Conservation (phyloP, 352 stramenopile species). For the Phytophthora pseudosyringae region DNA sequence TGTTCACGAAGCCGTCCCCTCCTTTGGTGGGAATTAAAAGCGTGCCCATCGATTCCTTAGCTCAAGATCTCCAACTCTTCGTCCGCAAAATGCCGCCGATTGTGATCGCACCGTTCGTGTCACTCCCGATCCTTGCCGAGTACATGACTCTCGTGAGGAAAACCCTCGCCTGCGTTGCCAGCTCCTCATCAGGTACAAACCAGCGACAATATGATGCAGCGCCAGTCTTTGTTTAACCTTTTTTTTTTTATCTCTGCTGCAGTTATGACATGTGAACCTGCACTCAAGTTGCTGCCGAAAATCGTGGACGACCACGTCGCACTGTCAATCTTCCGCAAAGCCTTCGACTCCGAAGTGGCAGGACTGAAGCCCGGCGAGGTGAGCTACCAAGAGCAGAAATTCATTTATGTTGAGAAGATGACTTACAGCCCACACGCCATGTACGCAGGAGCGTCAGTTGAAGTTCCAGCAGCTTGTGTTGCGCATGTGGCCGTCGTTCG, state of each 20-base stretch:
- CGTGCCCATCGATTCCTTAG: conserved; percentile 49
- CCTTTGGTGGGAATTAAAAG: conserved; percentile 76
- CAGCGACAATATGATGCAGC: not conserved
- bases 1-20: conserved; percentile 59
- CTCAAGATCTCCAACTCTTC: conserved; percentile 56
- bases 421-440: not conserved
- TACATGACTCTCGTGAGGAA: conserved; percentile 77
- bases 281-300: conserved; percentile 68
- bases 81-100: conserved; percentile 70
- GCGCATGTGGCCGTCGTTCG: conserved; percentile 80
- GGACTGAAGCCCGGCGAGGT: conserved; percentile 55
- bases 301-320: conserved; percentile 79
- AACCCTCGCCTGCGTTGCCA: conserved; percentile 46
- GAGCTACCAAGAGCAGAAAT: not conserved
- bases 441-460: conserved; percentile 51
- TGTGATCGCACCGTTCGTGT: conserved; percentile 68
- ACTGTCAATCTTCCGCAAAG: conserved; percentile 61
- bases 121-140: conserved; percentile 70
- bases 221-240: not conserved
- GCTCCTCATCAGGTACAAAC: conserved; percentile 50
- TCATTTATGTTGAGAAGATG: not conserved
- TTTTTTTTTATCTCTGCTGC: conserved; percentile 4
- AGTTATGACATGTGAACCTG: conserved; percentile 70
- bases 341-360: conserved; percentile 62
- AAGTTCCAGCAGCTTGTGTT: conserved; percentile 78